Evolutionary conservation across 306 rosid genomes (phyloP), one percentile per base, ranked within the genome.

Genomic region (Quercus ilex): DNA sequence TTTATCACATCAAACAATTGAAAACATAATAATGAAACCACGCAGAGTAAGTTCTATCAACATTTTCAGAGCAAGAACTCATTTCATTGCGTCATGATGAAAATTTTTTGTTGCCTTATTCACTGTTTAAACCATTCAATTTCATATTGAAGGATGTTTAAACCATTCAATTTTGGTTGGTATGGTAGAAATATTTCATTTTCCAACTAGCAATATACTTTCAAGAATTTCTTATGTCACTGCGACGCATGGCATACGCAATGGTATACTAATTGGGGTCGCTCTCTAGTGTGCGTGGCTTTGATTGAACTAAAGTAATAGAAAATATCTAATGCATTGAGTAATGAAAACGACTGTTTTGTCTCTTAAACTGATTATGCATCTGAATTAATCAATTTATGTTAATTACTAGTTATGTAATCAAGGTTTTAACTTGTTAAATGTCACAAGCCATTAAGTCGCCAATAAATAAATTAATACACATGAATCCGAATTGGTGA

Each of bases 151-250:
- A 30, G 31, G 31, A 30, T 30, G 31, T 30, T 30, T 4, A 30
- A 30, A 30, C 31, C 31, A 30, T 33, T 33, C 6, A 58, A 84
- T 69, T 65, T 35, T 89, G 55, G 87, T 82, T 64, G 92, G 97
- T 0, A 26, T 88, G 15, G 96, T 93, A 60, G 93, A 86, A 82
- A 89, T 92, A 4, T 91, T 93, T 76, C 94, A 89, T 76, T 87
- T 88, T 67, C 94, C 90, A 89, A 74, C 90, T 89, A 74, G 77
- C 88, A 35, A 78, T 93, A 31, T 93, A 88, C 35, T 93, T 86
- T 53, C 91, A 92, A 70, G 86, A 92, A 60, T 89, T 92, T 74
- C 92, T 89, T 1, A 25, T 26, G 30, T 81, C 96, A 18, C 58
- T 89, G 2, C 9, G 59, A 46, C 88, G 81, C 74, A 89, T 91